A percentile compares a stretch with the other conserved stretches of the same genome.
These are phyloP conservation scores for Sclerotinia sclerotiorum DNA, from an alignment of 2,329 filamentous ascomycete species.

Conservation along the genomic window DNA sequence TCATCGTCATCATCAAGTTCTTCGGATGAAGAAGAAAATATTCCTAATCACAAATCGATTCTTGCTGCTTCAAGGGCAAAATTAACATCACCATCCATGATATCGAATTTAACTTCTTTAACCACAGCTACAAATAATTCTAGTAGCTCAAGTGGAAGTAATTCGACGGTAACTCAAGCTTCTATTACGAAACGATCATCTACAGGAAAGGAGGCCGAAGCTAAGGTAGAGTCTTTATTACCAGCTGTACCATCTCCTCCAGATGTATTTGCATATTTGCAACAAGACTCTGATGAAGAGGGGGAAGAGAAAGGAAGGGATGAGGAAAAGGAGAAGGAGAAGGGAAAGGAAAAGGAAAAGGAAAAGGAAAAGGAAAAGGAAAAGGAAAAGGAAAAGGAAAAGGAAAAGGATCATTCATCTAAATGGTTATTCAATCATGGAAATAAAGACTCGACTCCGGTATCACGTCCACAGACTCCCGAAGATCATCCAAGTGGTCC, in stretches of 20 bases:
- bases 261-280: conserved; percentile 37
- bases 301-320: too few species aligned
- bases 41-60: conserved; percentile 33
- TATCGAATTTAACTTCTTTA: conserved; percentile 39
- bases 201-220: conserved; percentile 28
- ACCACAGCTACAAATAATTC: conserved; percentile 42
- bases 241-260: conserved; percentile 39
- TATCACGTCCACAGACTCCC: conserved; percentile 29
- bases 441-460: neutral
- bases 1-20: conserved; percentile 29
- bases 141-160: conserved; percentile 45
- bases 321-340: too few species aligned
- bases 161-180: conserved; percentile 45
- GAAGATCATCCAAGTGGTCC: conserved; percentile 37
- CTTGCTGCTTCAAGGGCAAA: conserved; percentile 34
- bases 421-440: conserved; percentile 27
- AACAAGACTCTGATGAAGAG: conserved; percentile 27
- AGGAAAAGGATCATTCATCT: conserved; percentile 23
- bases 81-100: conserved; percentile 39
- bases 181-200: conserved; percentile 35
- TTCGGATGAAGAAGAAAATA: conserved; percentile 33
- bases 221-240: conserved; percentile 32
- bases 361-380: conserved; percentile 15
- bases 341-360: conserved; percentile 12
- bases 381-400: conserved; percentile 7